Conservation (phyloP, 2,329 filamentous ascomycete genomes). For the Penicillium aurantiogriseum region DNA sequence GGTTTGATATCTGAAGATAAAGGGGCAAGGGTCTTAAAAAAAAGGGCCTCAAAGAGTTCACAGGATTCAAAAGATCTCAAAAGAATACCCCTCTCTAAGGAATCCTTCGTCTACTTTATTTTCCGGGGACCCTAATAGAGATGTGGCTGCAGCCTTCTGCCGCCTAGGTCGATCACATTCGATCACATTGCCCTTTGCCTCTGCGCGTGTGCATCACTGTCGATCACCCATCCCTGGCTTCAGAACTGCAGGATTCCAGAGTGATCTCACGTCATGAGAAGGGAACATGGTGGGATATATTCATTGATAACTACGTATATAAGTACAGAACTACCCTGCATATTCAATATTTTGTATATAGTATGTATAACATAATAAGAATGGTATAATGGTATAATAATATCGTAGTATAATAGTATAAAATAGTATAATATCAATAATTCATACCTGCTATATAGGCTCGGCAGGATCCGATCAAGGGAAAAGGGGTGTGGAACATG, state of each 20-base stretch:
- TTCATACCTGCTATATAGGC: neutral
- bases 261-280: constrained; percentile 12
- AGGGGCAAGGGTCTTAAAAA: neutral
- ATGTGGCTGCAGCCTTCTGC: constrained; percentile 31
- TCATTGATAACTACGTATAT: too few relatives aligned
- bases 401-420: neutral
- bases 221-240: constrained; percentile 23
- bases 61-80: neutral
- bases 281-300: neutral
- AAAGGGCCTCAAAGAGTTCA: neutral
- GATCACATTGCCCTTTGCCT: constrained; percentile 15
- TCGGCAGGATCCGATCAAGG: constrained; percentile 7
- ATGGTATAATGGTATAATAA: too few relatives aligned
- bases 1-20: neutral
- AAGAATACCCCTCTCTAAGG: constrained; percentile 1
- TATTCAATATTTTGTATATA: neutral
- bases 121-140: constrained; percentile 20
- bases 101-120: constrained; percentile 16
- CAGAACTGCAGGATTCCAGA: constrained; percentile 16
- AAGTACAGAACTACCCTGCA: too few relatives aligned
- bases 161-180: constrained; percentile 16
- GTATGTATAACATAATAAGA: neutral
- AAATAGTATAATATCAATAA: neutral
- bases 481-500: constrained; percentile 29
- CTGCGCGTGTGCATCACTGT: constrained; percentile 19